phyloP scores from a whole-genome alignment of 2,329 filamentous ascomycete genomes.

The Sphaerostilbella broomeana region DNA sequence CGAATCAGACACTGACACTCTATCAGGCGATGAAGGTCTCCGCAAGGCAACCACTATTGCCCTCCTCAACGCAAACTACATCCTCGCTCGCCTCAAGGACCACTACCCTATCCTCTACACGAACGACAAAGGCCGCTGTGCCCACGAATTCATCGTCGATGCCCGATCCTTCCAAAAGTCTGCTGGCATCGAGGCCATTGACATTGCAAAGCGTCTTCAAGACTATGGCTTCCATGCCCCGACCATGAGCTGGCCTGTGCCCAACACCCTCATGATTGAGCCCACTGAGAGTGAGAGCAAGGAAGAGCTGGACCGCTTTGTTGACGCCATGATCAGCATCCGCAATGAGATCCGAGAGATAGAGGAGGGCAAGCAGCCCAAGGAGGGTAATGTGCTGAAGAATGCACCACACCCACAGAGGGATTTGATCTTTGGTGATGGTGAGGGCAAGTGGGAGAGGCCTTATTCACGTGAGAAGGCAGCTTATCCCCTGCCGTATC shows the following conservation, averaged over 20 bases:
- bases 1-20: not conserved
- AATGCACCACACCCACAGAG: conserved; percentile 80
- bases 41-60: conserved; percentile 87
- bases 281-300: conserved; percentile 91
- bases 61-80: conserved; percentile 95
- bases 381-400: conserved; percentile 77
- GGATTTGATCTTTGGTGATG: conserved; percentile 61
- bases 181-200: conserved; percentile 81
- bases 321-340: conserved; percentile 82
- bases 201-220: conserved; percentile 92
- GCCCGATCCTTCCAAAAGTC: conserved; percentile 76
- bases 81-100: conserved; percentile 76
- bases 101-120: conserved; percentile 93
- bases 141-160: conserved; percentile 96
- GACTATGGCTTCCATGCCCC: conserved; percentile 97
- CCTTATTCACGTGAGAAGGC: conserved; percentile 75
- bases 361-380: conserved; percentile 70
- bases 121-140: conserved; percentile 79
- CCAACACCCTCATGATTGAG: conserved; percentile 96
- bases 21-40: conserved; percentile 52
- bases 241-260: conserved; percentile 94
- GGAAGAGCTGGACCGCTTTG: conserved; percentile 88
- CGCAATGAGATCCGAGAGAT: conserved; percentile 76
- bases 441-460: conserved; percentile 64
- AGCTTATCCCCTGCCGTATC: conserved; percentile 75